Evolutionary conservation across 257 asterid species (phyloP).

Genomic region (Thymus mandschuricus): DNA sequence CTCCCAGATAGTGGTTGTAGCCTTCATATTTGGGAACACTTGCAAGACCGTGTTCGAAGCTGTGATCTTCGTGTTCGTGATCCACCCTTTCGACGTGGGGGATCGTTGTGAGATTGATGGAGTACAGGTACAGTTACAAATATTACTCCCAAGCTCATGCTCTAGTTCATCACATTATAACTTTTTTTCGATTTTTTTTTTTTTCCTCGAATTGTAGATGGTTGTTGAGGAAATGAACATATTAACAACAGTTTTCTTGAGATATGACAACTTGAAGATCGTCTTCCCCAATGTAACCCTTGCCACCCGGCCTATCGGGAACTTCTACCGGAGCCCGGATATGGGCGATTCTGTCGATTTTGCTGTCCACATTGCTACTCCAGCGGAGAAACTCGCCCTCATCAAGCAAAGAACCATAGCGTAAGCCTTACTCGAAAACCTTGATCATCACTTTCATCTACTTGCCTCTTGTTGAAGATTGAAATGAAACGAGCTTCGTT

Average conservation of each 20-base stretch:
- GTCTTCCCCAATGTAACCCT: slow-evolving; percentile 70
- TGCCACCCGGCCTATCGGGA: slow-evolving; percentile 62
- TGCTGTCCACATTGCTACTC: slow-evolving; percentile 69
- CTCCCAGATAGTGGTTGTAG: slow-evolving; percentile 89
- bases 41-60: slow-evolving; percentile 88
- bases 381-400: slow-evolving; percentile 62
- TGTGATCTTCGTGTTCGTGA: slow-evolving; percentile 73
- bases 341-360: slow-evolving; percentile 79
- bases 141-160: no score
- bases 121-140: slow-evolving; percentile 46
- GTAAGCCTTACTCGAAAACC: slow-evolving; percentile 29
- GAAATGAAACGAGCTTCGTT: background rate
- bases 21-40: slow-evolving; percentile 86
- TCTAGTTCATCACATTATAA: no score
- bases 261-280: slow-evolving; percentile 72
- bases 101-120: slow-evolving; percentile 92
- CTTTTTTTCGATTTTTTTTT: background rate
- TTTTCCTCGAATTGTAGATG: slow-evolving; percentile 48
- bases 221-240: slow-evolving; percentile 95
- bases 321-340: slow-evolving; percentile 85
- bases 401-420: slow-evolving; percentile 57
- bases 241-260: slow-evolving; percentile 70
- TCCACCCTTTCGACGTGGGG: slow-evolving; percentile 92
- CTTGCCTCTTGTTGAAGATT: background rate
- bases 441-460: background rate